A percentile compares a stretch with the other conserved stretches of the same genome.
phyloP scores from a whole-genome alignment of 805 yeast genomes.

The Blastobotrys peoriensis region DNA sequence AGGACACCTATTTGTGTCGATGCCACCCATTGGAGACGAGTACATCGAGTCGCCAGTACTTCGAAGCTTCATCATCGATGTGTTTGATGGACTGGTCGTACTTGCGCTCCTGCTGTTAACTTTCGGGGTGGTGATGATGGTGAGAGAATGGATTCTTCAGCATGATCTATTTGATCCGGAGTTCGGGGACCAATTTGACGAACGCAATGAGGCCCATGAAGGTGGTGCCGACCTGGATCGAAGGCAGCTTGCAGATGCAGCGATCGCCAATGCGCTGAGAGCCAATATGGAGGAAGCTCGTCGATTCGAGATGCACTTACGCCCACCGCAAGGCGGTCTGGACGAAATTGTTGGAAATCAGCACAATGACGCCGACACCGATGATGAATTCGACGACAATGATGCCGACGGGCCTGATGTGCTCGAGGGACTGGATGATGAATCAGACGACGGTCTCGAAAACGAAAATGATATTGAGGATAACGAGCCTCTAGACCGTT shows the following conservation, averaged over 20 bases:
- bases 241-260: constrained; percentile 1
- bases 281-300: constrained; percentile 5
- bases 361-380: no score
- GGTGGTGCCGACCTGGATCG: neutral
- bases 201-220: constrained; percentile 2
- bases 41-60: neutral
- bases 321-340: no score
- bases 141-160: constrained; percentile 32
- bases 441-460: no score
- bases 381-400: no score
- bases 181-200: constrained; percentile 14
- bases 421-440: no score
- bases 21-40: constrained; percentile 5
- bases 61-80: constrained; percentile 12
- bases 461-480: no score
- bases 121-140: constrained; percentile 37
- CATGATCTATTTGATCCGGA: constrained; percentile 23
- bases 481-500: no score
- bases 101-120: constrained; percentile 24
- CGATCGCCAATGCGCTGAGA: neutral
- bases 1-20: constrained; percentile 2
- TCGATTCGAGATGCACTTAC: no score
- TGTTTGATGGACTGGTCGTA: constrained; percentile 27
- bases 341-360: no score
- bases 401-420: constrained; percentile 1